A percentile compares a stretch with the other conserved stretches of the same genome.
phyloP scores from a whole-genome alignment of 306 rosid species.

The Comarum palustre region DNA sequence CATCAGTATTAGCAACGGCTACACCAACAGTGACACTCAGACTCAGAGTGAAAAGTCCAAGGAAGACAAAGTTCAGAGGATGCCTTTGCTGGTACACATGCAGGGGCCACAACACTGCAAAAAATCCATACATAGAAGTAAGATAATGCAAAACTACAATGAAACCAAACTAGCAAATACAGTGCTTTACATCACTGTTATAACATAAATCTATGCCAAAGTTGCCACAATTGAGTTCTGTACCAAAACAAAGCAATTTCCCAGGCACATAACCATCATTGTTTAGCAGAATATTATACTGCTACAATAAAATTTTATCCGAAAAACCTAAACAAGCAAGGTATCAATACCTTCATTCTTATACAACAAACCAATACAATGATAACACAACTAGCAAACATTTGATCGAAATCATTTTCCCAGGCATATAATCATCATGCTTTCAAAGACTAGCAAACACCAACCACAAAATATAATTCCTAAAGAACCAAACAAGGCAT shows the following conservation, averaged over 20 bases:
- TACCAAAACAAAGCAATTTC: neutral
- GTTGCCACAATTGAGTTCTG: neutral
- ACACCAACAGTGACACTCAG: slow-evolving; percentile 84
- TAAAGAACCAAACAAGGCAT: neutral
- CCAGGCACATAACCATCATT: too few species aligned
- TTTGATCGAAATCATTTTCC: neutral
- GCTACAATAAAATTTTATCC: neutral
- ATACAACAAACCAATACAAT: neutral
- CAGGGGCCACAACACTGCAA: slow-evolving; percentile 81
- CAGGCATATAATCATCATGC: neutral
- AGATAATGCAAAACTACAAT: neutral
- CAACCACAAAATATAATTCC: neutral
- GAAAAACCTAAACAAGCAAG: neutral
- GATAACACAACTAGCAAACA: too few species aligned
- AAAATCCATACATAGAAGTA: neutral
- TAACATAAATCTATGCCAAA: neutral
- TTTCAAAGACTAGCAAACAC: neutral
- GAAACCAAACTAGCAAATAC: neutral
- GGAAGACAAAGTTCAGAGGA: slow-evolving; percentile 72
- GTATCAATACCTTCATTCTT: neutral
- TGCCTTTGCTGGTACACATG: slow-evolving; percentile 82
- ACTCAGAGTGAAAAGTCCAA: slow-evolving; percentile 75
- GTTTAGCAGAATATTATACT: too few species aligned
- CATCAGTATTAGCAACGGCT: slow-evolving; percentile 77
- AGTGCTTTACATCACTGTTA: neutral